Conservation (phyloP, 73 alveolate genomes). For the Diophrys appendiculata region DNA sequence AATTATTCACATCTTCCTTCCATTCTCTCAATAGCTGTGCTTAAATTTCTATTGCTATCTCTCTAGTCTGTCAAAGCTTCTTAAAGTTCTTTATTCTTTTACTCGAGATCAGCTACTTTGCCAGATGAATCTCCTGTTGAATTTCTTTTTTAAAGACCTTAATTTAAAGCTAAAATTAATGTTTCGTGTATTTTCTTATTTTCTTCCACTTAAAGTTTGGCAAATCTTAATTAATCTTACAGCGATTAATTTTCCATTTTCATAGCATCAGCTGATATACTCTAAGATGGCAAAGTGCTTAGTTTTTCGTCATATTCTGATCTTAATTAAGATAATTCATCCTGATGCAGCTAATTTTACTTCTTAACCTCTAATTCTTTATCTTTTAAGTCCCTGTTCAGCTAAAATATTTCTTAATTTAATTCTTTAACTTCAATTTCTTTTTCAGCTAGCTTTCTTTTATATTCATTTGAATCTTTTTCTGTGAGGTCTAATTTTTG, state of each 20-base stretch:
- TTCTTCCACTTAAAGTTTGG: conserved; percentile 33
- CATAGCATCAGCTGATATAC: conserved; percentile 7
- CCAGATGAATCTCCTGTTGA: no score
- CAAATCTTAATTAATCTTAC: conserved; percentile 22
- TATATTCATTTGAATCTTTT: not conserved
- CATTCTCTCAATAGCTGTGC: no score
- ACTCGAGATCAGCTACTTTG: not conserved
- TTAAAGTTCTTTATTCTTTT: no score
- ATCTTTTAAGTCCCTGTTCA: conserved; percentile 8
- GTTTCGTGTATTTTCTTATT: conserved; percentile 46
- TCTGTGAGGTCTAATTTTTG: conserved; percentile 7
- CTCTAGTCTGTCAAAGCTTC: no score
- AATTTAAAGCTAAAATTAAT: conserved; percentile 19
- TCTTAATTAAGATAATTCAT: no score
- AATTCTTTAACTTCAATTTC: not conserved
- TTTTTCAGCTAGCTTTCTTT: not conserved
- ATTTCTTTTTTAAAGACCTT: no score
- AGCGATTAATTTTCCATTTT: conserved; percentile 29
- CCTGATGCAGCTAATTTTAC: conserved; percentile 19
- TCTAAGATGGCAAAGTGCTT: conserved; percentile 8
- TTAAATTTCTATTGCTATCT: no score
- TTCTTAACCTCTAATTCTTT: conserved; percentile 17
- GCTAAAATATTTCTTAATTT: not conserved
- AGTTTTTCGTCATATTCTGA: conserved; percentile 11
- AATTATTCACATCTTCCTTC: no score